Base-by-base conservation (phyloP, 768 basidiomycete species). In the Ephemerocybe angulata region DNA sequence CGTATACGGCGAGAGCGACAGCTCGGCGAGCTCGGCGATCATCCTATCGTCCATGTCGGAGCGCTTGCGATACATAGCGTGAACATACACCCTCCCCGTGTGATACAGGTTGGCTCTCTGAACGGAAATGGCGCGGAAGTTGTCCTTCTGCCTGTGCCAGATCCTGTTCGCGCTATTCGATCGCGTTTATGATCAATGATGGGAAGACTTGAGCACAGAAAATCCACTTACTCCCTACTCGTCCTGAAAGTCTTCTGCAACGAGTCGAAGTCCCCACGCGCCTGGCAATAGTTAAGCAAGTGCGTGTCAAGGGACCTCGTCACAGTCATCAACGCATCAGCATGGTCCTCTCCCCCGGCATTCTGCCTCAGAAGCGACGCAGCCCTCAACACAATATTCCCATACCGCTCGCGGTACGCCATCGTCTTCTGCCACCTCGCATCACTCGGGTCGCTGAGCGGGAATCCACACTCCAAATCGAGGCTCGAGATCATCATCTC, bases 51-150 rank as follows among this genome's bases (percentile, higher is more conserved):
- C 90, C n/a, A 90, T 74, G 30, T 75, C 79, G 8, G 87, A 86
- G 27, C 91, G 83, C 38, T 80, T 76, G 42, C 90, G 86, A 66
- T 87, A 89, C 48, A 90, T 65, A 1, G 87, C 78, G 59, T 90
- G 85, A 78, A 90, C 84, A 63, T 89, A 89, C 31, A 90, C 72
- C 27, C 90, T 83, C 7, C 83, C 82, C 46, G 80, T 84, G 58
- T 90, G 88, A 68, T 90, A 91, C 8, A 87, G 75, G 60, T 90
- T 87, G 3, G 89, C 89, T 15, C 90, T 82, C 65, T 88, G 90
- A 44, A 90, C 67, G 66, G 86, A 85, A 8, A 89, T 83, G 25
- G 87, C 68, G 7, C 93, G 81, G 2, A 86, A 83, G 66, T 88
- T 91, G 53, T 85, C 79, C 63, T 85, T 86, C 70, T 93, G 92